Evolutionary conservation across 1,284 basidiomycete genomes (phyloP).

Genomic region (Heterobasidion irregulare): DNA sequence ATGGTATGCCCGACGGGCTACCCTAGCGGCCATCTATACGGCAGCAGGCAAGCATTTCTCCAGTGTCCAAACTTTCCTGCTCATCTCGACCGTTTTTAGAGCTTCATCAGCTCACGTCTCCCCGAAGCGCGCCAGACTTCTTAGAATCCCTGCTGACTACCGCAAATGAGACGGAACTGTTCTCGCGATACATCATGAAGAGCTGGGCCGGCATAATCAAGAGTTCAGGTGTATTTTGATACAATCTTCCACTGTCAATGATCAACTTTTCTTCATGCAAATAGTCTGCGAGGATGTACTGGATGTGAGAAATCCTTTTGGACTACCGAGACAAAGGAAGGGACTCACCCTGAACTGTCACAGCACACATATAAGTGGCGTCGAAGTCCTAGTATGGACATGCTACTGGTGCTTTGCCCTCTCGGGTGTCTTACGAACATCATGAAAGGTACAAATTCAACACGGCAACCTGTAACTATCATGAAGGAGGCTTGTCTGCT

Average conservation of each 20-base stretch:
- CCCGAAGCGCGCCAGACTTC: constrained; percentile 52
- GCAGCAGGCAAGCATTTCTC: constrained; percentile 43
- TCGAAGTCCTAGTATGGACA: no score
- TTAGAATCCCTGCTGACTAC: constrained; percentile 51
- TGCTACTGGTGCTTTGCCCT: no score
- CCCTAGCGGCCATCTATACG: constrained; percentile 55
- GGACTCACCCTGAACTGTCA: no score
- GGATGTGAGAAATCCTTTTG: no score
- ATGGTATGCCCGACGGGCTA: constrained; percentile 61
- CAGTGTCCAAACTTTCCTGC: not conserved
- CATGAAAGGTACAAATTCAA: no score
- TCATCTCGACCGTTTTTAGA: constrained; percentile 28
- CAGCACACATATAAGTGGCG: no score
- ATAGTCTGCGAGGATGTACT: no score
- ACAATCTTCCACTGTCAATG: not conserved
- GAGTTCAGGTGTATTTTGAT: constrained; percentile 43
- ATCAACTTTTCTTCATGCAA: not conserved
- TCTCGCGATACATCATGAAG: constrained; percentile 48
- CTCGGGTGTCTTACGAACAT: no score
- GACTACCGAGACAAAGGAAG: no score
- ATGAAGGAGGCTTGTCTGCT: no score
- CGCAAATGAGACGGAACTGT: constrained; percentile 42
- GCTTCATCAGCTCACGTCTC: constrained; percentile 67
- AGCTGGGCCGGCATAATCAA: constrained; percentile 64
- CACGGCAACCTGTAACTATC: no score